Conservation (phyloP, 2,329 filamentous ascomycete species). For the Venturia oleaginea region DNA sequence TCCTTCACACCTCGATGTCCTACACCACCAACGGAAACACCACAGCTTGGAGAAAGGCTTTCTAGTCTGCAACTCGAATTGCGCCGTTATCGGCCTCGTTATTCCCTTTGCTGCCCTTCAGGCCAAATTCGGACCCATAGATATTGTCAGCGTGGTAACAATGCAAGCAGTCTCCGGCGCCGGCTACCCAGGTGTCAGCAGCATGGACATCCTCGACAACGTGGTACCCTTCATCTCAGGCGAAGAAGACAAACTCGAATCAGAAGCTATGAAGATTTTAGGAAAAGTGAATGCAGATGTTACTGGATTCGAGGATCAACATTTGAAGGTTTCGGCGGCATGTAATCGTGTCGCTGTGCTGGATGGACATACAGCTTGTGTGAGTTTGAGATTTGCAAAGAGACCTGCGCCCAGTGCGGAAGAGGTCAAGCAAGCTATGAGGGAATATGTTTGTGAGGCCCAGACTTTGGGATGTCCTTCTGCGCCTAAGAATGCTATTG, state of each 20-base stretch:
- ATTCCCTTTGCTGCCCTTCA: constrained; percentile 90
- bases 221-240: constrained; percentile 88
- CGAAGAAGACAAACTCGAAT: constrained; percentile 94
- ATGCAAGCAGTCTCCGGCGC: constrained; percentile 92
- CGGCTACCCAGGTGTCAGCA: constrained; percentile 80
- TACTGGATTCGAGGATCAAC: constrained; percentile 70
- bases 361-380: constrained; percentile 92
- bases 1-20: constrained; percentile 74
- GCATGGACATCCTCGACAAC: constrained; percentile 95
- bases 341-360: constrained; percentile 94
- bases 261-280: constrained; percentile 90
- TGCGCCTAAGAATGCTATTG: constrained; percentile 71
- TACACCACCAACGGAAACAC: constrained; percentile 75
- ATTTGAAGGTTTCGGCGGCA: constrained; percentile 70
- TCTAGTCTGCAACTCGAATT: constrained; percentile 96
- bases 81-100: constrained; percentile 90
- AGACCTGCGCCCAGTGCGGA: constrained; percentile 65
- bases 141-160: constrained; percentile 76
- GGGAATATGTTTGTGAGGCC: constrained; percentile 72
- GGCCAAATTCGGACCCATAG: constrained; percentile 70
- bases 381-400: constrained; percentile 73
- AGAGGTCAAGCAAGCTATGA: constrained; percentile 68
- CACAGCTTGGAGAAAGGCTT: constrained; percentile 74
- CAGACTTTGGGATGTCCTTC: constrained; percentile 78
- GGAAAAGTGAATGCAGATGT: constrained; percentile 61